Evolutionary conservation across 2,329 filamentous ascomycete species (phyloP).

Genomic region (Ceratocystis eucalypticola): DNA sequence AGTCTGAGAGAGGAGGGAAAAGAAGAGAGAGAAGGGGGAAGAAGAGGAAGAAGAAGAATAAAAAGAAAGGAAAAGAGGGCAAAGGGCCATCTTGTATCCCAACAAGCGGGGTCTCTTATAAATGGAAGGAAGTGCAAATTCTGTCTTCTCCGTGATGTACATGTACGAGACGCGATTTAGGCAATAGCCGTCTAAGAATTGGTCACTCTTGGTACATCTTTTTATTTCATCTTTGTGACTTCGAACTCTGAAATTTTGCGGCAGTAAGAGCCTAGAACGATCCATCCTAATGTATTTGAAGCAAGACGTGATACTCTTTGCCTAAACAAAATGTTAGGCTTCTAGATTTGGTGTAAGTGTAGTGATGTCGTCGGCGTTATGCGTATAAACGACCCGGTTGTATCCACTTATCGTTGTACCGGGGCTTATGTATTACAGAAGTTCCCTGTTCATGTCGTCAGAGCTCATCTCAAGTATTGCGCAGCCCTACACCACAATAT

Average conservation of each 20-base stretch:
- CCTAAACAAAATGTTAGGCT: not conserved
- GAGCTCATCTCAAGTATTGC: not conserved
- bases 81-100: not conserved
- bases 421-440: not conserved
- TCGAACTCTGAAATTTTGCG: not conserved
- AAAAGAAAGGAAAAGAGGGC: not conserved
- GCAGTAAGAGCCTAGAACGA: not conserved
- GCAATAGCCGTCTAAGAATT: not conserved
- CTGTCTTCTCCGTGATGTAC: not conserved
- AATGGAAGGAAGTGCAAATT: conserved; percentile 6
- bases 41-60: not conserved
- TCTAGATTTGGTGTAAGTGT: conserved; percentile 1
- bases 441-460: conserved; percentile 4
- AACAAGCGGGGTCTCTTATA: not conserved
- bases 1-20: not conserved
- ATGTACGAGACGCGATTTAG: not conserved
- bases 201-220: not conserved
- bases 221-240: too few species aligned
- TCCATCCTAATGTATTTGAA: not conserved
- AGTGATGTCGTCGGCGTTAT: conserved; percentile 3
- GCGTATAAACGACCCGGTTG: not conserved
- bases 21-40: not conserved
- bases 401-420: not conserved
- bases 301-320: not conserved
- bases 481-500: not conserved